These are phyloP conservation scores for Ustilago esculenta DNA, from an alignment of 1,284 basidiomycete genomes.

Conservation along the genomic window DNA sequence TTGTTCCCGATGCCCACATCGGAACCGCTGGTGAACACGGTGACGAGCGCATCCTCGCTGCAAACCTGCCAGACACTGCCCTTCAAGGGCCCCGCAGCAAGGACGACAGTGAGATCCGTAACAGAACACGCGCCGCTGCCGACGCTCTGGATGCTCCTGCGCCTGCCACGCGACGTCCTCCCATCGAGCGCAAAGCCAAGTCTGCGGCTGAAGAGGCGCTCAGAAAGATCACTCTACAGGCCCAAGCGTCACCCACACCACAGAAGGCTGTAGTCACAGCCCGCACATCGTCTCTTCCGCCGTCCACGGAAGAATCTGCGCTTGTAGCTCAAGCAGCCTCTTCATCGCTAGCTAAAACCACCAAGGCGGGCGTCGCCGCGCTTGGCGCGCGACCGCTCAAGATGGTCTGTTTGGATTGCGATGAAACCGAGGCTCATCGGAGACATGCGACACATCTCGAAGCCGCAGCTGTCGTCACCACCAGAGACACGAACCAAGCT, in stretches of 20 bases:
- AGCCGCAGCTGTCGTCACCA: constrained; percentile 3
- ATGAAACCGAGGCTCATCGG: constrained; percentile 42
- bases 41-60: constrained; percentile 35
- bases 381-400: constrained; percentile 31
- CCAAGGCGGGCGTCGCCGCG: not conserved
- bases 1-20: constrained; percentile 22
- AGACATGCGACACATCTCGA: constrained; percentile 38
- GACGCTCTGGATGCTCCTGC: constrained; percentile 11
- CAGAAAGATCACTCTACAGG: constrained; percentile 24
- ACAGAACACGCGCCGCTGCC: constrained; percentile 8
- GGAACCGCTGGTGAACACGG: constrained; percentile 48
- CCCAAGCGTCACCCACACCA: constrained; percentile 10
- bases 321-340: not conserved
- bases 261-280: constrained; percentile 24
- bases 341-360: not conserved
- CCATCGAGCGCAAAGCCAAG: constrained; percentile 13
- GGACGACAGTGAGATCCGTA: constrained; percentile 45
- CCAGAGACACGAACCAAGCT: not conserved
- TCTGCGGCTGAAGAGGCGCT: constrained; percentile 49
- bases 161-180: constrained; percentile 7
- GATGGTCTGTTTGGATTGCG: constrained; percentile 52
- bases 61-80: constrained; percentile 19
- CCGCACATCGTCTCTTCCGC: constrained; percentile 33
- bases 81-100: constrained; percentile 11
- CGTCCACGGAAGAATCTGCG: constrained; percentile 9